These are phyloP conservation scores for Lasiodiplodia theobromae DNA, from an alignment of 2,329 filamentous ascomycete genomes.

Conservation along the genomic window DNA sequence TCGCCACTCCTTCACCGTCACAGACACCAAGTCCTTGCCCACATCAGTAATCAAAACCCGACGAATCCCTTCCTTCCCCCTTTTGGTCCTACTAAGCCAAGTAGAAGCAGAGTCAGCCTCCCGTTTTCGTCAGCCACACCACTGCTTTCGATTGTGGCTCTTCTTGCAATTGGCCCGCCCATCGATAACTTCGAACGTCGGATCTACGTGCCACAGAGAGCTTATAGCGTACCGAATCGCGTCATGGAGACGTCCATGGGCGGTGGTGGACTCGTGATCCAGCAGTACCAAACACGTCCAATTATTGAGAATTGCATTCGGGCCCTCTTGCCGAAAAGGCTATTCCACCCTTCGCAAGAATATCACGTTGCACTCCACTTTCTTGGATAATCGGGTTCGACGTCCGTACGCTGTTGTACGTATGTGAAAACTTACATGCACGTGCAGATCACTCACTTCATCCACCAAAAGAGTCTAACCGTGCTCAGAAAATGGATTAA, in stretches of 20 bases:
- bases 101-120: not conserved
- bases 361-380: not conserved
- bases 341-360: not conserved
- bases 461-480: not conserved
- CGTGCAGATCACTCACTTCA: not conserved
- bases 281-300: not conserved
- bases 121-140: slow-evolving; percentile 23
- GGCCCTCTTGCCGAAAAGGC: not conserved
- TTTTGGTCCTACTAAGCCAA: not conserved
- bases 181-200: slow-evolving; percentile 13
- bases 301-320: not conserved
- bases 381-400: not conserved
- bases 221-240: not conserved
- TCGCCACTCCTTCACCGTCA: not conserved
- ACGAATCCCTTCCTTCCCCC: not conserved
- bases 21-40: not conserved
- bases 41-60: not conserved
- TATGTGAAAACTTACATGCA: not conserved
- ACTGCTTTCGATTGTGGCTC: not conserved
- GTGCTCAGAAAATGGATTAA: not conserved
- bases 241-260: not conserved
- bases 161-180: not conserved
- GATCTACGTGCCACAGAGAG: slow-evolving; percentile 25
- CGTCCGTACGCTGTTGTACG: too few relatives aligned
- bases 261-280: not conserved